Conservation (phyloP, 1,284 basidiomycete species). For the Gymnopus androsaceus region DNA sequence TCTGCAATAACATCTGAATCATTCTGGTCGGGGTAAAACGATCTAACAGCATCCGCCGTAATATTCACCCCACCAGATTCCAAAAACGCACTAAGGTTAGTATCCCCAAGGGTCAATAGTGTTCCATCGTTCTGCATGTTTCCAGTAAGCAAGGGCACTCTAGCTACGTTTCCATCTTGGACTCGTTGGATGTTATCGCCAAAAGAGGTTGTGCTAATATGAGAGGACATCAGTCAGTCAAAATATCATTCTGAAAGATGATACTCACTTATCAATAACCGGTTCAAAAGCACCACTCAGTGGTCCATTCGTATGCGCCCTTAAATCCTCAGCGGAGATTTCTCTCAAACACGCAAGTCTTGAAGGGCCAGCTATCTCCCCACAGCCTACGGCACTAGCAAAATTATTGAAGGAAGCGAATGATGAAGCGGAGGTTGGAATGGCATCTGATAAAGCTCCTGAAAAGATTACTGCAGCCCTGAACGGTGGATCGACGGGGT, state of each 20-base stretch:
- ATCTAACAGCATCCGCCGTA: too few relatives aligned
- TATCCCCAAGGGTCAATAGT: constrained; percentile 15
- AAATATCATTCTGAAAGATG: neutral
- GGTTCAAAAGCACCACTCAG: neutral
- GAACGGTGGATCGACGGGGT: too few relatives aligned
- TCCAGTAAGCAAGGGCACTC: constrained; percentile 18
- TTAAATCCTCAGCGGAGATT: constrained; percentile 13
- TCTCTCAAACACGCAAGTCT: constrained; percentile 17
- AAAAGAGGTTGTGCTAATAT: constrained; percentile 19
- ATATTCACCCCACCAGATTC: too few relatives aligned
- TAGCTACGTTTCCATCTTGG: constrained; percentile 16
- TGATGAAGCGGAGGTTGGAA: neutral
- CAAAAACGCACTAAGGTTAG: constrained; percentile 18
- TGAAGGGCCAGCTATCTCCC: constrained; percentile 9
- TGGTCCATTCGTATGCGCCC: constrained; percentile 17
- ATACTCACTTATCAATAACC: constrained; percentile 17
- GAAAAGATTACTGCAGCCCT: constrained; percentile 8
- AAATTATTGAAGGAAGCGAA: constrained; percentile 19
- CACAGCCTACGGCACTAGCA: constrained; percentile 17
- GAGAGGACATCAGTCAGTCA: too few relatives aligned
- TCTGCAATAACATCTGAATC: too few relatives aligned
- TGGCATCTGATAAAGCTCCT: neutral
- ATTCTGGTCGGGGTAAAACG: too few relatives aligned
- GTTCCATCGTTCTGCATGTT: constrained; percentile 21
- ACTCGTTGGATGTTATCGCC: constrained; percentile 13